A percentile compares a stretch with the other conserved stretches of the same genome.
These are phyloP conservation scores for Gossypium stocksii DNA, from an alignment of 345 rosid genomes.

Conservation along the genomic window DNA sequence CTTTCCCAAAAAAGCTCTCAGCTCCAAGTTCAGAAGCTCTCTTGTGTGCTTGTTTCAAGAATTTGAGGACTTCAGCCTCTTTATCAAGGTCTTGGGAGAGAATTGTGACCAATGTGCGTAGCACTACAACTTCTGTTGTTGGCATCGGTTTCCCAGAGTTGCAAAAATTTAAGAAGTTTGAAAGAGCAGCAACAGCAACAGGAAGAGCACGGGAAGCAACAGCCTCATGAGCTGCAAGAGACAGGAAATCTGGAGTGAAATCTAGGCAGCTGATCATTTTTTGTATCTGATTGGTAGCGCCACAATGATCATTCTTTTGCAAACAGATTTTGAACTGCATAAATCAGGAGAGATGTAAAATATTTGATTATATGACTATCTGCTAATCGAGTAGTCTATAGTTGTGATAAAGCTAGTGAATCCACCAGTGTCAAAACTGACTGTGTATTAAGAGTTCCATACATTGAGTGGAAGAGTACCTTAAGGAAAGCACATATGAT, in stretches of 20 bases:
- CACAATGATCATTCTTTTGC: slow-evolving; percentile 49
- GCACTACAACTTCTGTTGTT: slow-evolving; percentile 62
- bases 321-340: slow-evolving; percentile 83
- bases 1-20: slow-evolving; percentile 69
- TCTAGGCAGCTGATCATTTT: slow-evolving; percentile 70
- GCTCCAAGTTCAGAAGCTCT: slow-evolving; percentile 65
- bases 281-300: slow-evolving; percentile 70
- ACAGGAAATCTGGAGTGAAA: slow-evolving; percentile 76
- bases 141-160: slow-evolving; percentile 62
- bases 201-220: slow-evolving; percentile 73
- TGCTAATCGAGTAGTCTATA: background rate
- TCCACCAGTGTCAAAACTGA: slow-evolving; percentile 1
- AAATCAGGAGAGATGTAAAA: slow-evolving; percentile 22
- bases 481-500: slow-evolving; percentile 79
- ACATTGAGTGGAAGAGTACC: slow-evolving; percentile 38
- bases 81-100: slow-evolving; percentile 52
- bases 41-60: slow-evolving; percentile 44
- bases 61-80: slow-evolving; percentile 58
- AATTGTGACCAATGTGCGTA: slow-evolving; percentile 76
- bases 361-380: slow-evolving; percentile 4
- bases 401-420: slow-evolving; percentile 9
- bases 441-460: background rate
- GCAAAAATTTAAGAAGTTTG: slow-evolving; percentile 62
- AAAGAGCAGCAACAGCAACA: slow-evolving; percentile 73
- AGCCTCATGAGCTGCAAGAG: slow-evolving; percentile 96